phyloP scores from a whole-genome alignment of 495 filamentous ascomycete species.

The Aspergillus bertholletiae region DNA sequence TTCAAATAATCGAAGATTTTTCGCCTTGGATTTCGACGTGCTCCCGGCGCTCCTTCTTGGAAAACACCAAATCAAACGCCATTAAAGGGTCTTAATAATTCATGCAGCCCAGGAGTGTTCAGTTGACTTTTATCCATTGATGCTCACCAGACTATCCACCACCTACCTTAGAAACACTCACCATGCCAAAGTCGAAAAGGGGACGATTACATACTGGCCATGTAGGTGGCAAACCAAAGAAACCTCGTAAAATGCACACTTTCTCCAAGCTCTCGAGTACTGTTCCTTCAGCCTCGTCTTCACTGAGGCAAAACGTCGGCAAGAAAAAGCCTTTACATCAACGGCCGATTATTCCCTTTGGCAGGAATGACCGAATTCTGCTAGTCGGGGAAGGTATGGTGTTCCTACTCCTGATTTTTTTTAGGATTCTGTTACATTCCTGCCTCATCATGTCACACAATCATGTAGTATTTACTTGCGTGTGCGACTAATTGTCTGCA shows the following conservation, averaged over 20 bases:
- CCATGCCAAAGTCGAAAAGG: constrained; percentile 20
- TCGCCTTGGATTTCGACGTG: too few relatives aligned
- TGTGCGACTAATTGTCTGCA: constrained; percentile 16
- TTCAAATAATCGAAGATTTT: too few relatives aligned
- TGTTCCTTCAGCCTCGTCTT: not conserved
- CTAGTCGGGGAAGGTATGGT: constrained; percentile 77
- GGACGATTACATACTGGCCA: constrained; percentile 2
- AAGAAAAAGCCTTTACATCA: constrained; percentile 21
- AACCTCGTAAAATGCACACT: constrained; percentile 22
- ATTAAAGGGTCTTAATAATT: too few relatives aligned
- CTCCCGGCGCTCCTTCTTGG: too few relatives aligned
- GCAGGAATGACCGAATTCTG: constrained; percentile 65
- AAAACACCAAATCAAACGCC: too few relatives aligned
- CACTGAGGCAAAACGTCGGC: not conserved
- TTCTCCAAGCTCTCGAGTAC: constrained; percentile 21
- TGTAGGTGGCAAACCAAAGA: constrained; percentile 4
- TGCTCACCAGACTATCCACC: not conserved
- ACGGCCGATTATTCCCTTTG: constrained; percentile 71
- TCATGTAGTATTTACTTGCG: constrained; percentile 4
- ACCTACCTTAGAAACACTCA: not conserved
- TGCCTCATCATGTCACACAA: not conserved
- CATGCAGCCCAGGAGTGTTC: too few relatives aligned
- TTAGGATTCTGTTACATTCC: not conserved
- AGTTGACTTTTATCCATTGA: not conserved
- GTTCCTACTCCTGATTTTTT: constrained; percentile 5